These are phyloP conservation scores for Mitragyna speciosa DNA, from an alignment of 257 asterid species.

Conservation along the genomic window DNA sequence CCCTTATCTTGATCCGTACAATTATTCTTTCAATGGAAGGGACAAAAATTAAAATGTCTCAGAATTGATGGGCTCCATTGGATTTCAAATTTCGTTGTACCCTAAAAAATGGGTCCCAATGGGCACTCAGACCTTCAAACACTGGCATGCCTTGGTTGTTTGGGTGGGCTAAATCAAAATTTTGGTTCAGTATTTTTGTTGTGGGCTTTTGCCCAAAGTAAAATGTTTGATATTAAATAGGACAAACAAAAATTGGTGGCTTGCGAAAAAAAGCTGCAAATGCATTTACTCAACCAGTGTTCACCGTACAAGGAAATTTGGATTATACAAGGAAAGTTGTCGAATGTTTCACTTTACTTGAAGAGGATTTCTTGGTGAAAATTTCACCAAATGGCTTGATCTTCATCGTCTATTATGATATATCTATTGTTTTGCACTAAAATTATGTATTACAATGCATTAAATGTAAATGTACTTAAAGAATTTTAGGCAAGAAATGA, in stretches of 20 bases:
- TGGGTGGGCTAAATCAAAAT: slow-evolving; percentile 39
- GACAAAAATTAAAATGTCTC: neutral
- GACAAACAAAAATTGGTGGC: slow-evolving; percentile 12
- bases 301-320: neutral
- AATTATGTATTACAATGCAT: too few species aligned
- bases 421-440: neutral
- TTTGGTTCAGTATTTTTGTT: slow-evolving; percentile 19
- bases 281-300: slow-evolving; percentile 8
- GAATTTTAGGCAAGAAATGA: too few species aligned
- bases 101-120: neutral
- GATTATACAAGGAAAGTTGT: neutral
- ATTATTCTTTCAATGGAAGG: neutral
- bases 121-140: slow-evolving; percentile 8
- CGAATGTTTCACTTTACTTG: neutral
- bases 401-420: neutral
- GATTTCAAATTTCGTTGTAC: neutral
- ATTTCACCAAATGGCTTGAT: slow-evolving; percentile 15
- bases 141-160: slow-evolving; percentile 42
- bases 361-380: slow-evolving; percentile 7
- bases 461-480: too few species aligned
- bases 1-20: neutral
- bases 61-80: slow-evolving; percentile 23
- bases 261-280: slow-evolving; percentile 21
- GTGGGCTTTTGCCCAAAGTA: slow-evolving; percentile 7
- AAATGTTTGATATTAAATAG: neutral